A percentile compares a stretch with the other conserved stretches of the same genome.
Conservation (phyloP, 495 filamentous ascomycete genomes). For the Penicillium steckii region DNA sequence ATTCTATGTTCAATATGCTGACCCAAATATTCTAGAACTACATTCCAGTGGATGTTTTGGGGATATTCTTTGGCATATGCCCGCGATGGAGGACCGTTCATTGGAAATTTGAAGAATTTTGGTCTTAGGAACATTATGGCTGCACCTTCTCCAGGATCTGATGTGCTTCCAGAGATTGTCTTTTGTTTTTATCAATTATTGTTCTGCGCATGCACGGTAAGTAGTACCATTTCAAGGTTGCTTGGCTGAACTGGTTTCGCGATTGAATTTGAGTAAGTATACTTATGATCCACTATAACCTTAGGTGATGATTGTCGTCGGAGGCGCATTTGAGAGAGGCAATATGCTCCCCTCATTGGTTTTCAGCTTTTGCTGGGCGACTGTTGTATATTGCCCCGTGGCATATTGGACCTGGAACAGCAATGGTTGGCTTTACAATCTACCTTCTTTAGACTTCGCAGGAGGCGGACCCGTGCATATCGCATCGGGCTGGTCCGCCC, state of each 20-base stretch:
- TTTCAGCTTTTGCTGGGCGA: constrained; percentile 59
- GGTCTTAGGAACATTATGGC: constrained; percentile 51
- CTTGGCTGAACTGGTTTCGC: neutral
- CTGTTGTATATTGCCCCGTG: constrained; percentile 58
- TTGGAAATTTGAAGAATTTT: constrained; percentile 53
- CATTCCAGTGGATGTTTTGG: constrained; percentile 60
- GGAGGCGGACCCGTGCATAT: constrained; percentile 59
- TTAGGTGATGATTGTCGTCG: constrained; percentile 52
- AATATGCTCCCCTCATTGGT: constrained; percentile 54
- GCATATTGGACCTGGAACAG: constrained; percentile 63
- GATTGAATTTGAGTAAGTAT: neutral
- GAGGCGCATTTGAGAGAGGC: constrained; percentile 55
- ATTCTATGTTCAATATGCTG: neutral
- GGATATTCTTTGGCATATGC: constrained; percentile 57
- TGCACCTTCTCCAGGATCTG: constrained; percentile 48
- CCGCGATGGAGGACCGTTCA: constrained; percentile 49
- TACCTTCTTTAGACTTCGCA: constrained; percentile 55
- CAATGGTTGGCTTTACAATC: constrained; percentile 56
- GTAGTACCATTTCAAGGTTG: no score
- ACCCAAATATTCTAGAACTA: constrained; percentile 20
- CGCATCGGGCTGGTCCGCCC: constrained; percentile 50
- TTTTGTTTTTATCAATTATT: constrained; percentile 59
- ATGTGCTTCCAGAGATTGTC: constrained; percentile 53
- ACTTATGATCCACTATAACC: neutral
- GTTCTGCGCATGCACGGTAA: constrained; percentile 56